Conservation (phyloP, 306 rosid genomes). For the Begonia masoniana region DNA sequence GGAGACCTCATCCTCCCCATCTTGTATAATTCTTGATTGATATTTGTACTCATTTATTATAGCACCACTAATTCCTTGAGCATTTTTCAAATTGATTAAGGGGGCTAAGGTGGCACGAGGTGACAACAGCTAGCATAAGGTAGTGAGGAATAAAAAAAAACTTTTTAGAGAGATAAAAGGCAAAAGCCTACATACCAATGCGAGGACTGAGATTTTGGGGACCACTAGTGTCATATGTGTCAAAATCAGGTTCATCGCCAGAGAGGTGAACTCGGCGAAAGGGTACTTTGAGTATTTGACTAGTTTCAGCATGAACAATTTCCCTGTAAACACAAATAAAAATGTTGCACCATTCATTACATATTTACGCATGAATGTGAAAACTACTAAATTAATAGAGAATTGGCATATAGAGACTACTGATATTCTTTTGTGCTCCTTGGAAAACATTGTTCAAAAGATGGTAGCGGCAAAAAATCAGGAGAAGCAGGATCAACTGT, state of each 20-base stretch:
- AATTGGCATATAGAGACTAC: conserved; percentile 13
- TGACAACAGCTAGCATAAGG: too few relatives aligned
- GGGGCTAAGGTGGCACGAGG: too few relatives aligned
- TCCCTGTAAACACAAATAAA: conserved; percentile 35
- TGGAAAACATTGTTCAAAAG: conserved; percentile 88
- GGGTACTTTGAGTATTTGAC: conserved; percentile 83
- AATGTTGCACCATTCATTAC: too few relatives aligned
- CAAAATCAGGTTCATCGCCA: conserved; percentile 77
- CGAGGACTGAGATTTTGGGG: conserved; percentile 76
- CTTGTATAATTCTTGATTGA: too few relatives aligned
- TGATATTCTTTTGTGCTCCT: conserved; percentile 80
- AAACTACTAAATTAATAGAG: too few relatives aligned
- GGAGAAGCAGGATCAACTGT: conserved; percentile 86
- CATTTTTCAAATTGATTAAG: too few relatives aligned
- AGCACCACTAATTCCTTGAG: too few relatives aligned
- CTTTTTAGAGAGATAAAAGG: too few relatives aligned
- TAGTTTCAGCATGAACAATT: conserved; percentile 62
- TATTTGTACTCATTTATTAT: too few relatives aligned
- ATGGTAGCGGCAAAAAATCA: conserved; percentile 83
- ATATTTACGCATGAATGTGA: too few relatives aligned
- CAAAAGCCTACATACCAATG: conserved; percentile 35
- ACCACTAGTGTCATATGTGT: conserved; percentile 88
- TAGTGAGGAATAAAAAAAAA: too few relatives aligned
- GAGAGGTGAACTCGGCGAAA: conserved; percentile 71
- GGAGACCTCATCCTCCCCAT: too few relatives aligned